Percentiles rank a stretch among this genome's conserved stretches.
phyloP scores from a whole-genome alignment of 2,329 filamentous ascomycete species.

The Curvularia sp. region DNA sequence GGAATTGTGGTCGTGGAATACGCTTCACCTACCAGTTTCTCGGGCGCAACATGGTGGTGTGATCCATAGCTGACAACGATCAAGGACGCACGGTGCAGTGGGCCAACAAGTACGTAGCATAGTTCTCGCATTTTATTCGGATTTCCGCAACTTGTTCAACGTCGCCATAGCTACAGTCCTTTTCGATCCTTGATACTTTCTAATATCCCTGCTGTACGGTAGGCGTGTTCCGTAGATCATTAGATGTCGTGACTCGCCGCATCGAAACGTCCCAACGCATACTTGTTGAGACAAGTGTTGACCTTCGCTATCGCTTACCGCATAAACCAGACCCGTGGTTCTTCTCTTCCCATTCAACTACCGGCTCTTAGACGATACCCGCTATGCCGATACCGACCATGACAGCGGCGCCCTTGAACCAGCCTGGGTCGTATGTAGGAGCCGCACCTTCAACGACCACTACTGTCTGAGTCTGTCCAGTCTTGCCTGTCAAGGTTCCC shows the following conservation, averaged over 20 bases:
- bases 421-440: conserved; percentile 25
- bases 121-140: conserved; percentile 9
- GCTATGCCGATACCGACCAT: conserved; percentile 37
- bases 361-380: conserved; percentile 24
- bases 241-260: not conserved
- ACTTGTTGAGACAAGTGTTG: not conserved
- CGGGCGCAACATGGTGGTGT: conserved; percentile 1
- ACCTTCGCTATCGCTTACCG: not conserved
- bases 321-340: not conserved
- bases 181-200: not conserved
- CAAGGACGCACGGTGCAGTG: conserved; percentile 6
- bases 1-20: not conserved
- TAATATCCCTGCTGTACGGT: conserved; percentile 3
- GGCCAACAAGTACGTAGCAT: not conserved
- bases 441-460: conserved; percentile 32
- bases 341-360: not conserved
- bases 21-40: not conserved
- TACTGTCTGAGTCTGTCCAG: conserved; percentile 39
- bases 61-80: not conserved
- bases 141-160: conserved; percentile 5
- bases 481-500: conserved; percentile 44
- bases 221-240: conserved; percentile 9
- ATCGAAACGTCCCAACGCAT: conserved; percentile 5
- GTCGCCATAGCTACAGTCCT: not conserved
- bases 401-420: conserved; percentile 29